These are phyloP conservation scores for Mychonastes homosphaera DNA, from an alignment of 139 green algal genomes.

Conservation along the genomic window DNA sequence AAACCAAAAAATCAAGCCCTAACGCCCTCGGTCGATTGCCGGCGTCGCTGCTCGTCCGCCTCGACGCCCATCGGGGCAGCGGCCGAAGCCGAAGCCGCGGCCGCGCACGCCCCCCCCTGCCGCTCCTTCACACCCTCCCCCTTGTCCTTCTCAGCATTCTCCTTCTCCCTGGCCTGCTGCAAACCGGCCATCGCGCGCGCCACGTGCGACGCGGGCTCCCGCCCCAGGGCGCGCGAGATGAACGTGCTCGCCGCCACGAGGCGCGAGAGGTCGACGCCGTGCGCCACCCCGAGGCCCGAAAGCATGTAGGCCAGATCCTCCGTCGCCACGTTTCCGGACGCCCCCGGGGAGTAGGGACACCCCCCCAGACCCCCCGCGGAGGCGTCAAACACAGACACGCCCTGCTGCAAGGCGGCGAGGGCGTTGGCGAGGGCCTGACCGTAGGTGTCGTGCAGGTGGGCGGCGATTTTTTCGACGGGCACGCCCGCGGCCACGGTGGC, in stretches of 20 bases:
- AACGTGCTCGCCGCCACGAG: conserved; percentile 58
- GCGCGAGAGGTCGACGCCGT: conserved; percentile 61
- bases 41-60: too few species aligned
- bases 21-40: too few species aligned
- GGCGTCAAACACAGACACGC: conserved; percentile 59
- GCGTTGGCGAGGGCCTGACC: conserved; percentile 87
- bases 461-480: conserved; percentile 49
- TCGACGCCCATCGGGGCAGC: too few species aligned
- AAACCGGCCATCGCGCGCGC: too few species aligned
- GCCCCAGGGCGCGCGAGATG: conserved; percentile 47
- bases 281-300: conserved; percentile 65
- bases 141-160: too few species aligned
- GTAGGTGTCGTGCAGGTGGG: conserved; percentile 94
- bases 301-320: conserved; percentile 93
- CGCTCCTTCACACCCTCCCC: too few species aligned
- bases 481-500: conserved; percentile 27
- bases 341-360: conserved; percentile 74
- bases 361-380: conserved; percentile 78
- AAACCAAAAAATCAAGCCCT: too few species aligned
- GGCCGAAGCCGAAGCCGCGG: too few species aligned
- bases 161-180: too few species aligned
- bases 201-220: conserved; percentile 26
- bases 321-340: conserved; percentile 86
- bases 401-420: conserved; percentile 60
- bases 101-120: too few species aligned